Evolutionary conservation across 1,139 yeast genomes (phyloP).

Genomic region (Geotrichum klebahnii): DNA sequence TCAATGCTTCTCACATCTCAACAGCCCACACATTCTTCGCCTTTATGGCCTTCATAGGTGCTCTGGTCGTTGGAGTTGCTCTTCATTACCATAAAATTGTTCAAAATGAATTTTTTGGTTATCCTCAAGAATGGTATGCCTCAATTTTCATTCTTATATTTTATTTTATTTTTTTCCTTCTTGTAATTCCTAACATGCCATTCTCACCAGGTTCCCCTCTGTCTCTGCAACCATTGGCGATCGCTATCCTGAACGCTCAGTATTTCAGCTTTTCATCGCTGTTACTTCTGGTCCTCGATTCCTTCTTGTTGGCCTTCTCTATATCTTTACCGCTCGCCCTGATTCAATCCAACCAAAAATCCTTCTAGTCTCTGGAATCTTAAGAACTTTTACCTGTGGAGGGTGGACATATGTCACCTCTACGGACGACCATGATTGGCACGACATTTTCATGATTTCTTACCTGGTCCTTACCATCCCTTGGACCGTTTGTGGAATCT

Average conservation of each 20-base stretch:
- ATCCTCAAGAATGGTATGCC: slow-evolving; percentile 90
- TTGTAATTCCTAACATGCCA: background rate
- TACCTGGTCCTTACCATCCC: slow-evolving; percentile 87
- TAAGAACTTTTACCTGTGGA: slow-evolving; percentile 91
- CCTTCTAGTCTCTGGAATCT: slow-evolving; percentile 55
- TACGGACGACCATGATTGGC: slow-evolving; percentile 94
- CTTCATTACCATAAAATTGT: slow-evolving; percentile 86
- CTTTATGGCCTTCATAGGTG: slow-evolving; percentile 64
- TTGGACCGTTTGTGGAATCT: slow-evolving; percentile 69
- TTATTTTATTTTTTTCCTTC: background rate
- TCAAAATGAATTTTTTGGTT: slow-evolving; percentile 76
- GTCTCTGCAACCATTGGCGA: slow-evolving; percentile 97
- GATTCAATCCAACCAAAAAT: slow-evolving; percentile 44
- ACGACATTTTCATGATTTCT: slow-evolving; percentile 89
- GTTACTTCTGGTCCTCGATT: slow-evolving; percentile 66
- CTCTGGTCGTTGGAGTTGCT: slow-evolving; percentile 65
- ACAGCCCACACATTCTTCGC: slow-evolving; percentile 71
- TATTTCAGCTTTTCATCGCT: slow-evolving; percentile 73
- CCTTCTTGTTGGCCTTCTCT: slow-evolving; percentile 60
- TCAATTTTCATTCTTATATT: too few relatives aligned
- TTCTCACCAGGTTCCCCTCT: slow-evolving; percentile 70
- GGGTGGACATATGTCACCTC: slow-evolving; percentile 98
- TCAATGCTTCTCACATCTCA: slow-evolving; percentile 65
- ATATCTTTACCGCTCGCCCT: slow-evolving; percentile 42
- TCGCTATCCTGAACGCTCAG: slow-evolving; percentile 88